Percentiles rank a stretch among this genome's conserved stretches.
Conservation (phyloP, 176 grass and related monocot genomes). For the Triticum urartu region DNA sequence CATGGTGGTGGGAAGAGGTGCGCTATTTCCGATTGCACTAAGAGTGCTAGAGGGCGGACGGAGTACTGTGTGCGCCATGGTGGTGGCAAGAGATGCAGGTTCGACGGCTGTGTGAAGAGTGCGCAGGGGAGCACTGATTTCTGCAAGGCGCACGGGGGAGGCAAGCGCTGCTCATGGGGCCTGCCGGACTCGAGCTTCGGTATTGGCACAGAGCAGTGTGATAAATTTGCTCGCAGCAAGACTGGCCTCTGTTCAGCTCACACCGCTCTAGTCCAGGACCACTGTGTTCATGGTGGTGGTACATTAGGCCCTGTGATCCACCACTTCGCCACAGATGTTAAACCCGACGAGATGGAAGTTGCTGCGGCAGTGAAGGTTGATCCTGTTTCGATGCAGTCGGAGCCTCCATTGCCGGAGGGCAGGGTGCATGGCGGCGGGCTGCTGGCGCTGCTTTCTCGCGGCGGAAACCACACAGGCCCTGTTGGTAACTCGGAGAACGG, state of each 20-base stretch:
- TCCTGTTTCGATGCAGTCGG: neutral
- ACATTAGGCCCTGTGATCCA: conserved; percentile 36
- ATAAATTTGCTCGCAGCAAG: conserved; percentile 69
- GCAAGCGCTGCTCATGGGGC: conserved; percentile 67
- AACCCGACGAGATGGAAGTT: conserved; percentile 33
- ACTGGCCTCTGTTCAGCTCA: conserved; percentile 61
- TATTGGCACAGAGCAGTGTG: conserved; percentile 40
- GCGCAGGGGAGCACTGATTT: conserved; percentile 83
- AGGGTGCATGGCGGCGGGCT: conserved; percentile 86
- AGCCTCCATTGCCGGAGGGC: conserved; percentile 49
- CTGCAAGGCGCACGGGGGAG: conserved; percentile 83
- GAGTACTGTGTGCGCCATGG: conserved; percentile 88
- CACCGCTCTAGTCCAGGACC: conserved; percentile 65
- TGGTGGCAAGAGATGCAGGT: conserved; percentile 78
- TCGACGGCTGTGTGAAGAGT: conserved; percentile 63
- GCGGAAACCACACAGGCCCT: neutral
- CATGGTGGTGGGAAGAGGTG: conserved; percentile 96
- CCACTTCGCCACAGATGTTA: neutral
- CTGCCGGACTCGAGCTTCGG: conserved; percentile 27
- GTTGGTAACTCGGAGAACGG: conserved; percentile 23
- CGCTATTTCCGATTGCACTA: conserved; percentile 58
- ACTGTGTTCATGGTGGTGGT: conserved; percentile 76
- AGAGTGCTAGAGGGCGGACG: conserved; percentile 87
- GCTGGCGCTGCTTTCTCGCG: conserved; percentile 56
- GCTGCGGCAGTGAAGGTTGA: conserved; percentile 21